Conservation (phyloP, 2,329 filamentous ascomycete genomes). For the Epichloe coenophiala region DNA sequence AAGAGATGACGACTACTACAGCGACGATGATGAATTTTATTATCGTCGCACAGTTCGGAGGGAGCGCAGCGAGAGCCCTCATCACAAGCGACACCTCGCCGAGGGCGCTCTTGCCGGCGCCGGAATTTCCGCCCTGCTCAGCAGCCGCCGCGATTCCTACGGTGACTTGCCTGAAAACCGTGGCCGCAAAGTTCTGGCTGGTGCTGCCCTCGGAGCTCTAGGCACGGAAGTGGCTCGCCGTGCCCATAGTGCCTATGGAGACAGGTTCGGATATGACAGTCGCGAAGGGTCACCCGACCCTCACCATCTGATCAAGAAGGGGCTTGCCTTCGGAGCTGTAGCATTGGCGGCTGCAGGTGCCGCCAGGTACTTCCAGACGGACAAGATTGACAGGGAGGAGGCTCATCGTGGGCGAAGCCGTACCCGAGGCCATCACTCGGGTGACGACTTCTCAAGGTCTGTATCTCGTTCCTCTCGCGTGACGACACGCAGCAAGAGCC, state of each 20-base stretch:
- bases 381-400: constrained; percentile 47
- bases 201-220: constrained; percentile 48
- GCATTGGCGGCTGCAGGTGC: constrained; percentile 52
- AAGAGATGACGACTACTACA: constrained; percentile 26
- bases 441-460: constrained; percentile 28
- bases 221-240: constrained; percentile 48
- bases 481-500: constrained; percentile 26
- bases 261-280: constrained; percentile 28
- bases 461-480: constrained; percentile 22
- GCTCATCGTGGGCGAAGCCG: constrained; percentile 41
- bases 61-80: constrained; percentile 36
- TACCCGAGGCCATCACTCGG: constrained; percentile 28
- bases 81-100: constrained; percentile 46
- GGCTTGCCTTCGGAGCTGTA: constrained; percentile 48
- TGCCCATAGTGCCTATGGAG: constrained; percentile 47
- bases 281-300: constrained; percentile 24
- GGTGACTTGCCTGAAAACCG: constrained; percentile 37
- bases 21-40: constrained; percentile 35
- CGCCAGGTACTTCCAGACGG: constrained; percentile 48
- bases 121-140: constrained; percentile 44
- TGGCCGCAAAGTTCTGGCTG: constrained; percentile 45
- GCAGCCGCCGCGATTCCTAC: constrained; percentile 37
- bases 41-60: constrained; percentile 32
- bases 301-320: constrained; percentile 42
- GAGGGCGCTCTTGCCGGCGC: constrained; percentile 53